phyloP scores from a whole-genome alignment of 106 monocot genomes.

The Allium fistulosum region DNA sequence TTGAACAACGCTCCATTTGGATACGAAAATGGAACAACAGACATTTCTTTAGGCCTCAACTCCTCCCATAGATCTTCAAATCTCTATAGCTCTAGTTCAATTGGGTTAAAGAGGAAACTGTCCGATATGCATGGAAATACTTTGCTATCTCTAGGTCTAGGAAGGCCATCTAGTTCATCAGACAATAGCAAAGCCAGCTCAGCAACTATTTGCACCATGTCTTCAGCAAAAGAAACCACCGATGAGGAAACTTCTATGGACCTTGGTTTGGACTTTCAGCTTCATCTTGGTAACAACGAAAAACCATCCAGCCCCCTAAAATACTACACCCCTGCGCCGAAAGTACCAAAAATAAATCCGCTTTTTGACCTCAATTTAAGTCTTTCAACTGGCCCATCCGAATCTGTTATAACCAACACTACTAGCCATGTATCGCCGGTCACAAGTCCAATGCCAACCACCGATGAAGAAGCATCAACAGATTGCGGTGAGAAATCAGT shows the following conservation, averaged over 20 bases:
- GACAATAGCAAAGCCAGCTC: constrained; percentile 55
- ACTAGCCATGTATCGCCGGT: not conserved
- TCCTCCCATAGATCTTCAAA: constrained; percentile 10
- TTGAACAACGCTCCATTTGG: constrained; percentile 8
- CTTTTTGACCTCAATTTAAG: constrained; percentile 37
- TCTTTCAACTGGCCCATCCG: constrained; percentile 39
- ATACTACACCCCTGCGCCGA: not conserved
- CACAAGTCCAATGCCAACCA: constrained; percentile 13
- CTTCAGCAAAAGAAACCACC: constrained; percentile 28
- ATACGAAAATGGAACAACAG: constrained; percentile 14
- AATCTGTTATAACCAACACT: constrained; percentile 30
- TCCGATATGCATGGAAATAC: constrained; percentile 12
- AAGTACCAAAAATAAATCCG: not conserved
- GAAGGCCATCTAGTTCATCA: constrained; percentile 28
- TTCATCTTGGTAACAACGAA: constrained; percentile 21
- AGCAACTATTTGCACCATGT: constrained; percentile 27
- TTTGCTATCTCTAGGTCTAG: constrained; percentile 27
- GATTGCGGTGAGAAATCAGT: too few relatives aligned
- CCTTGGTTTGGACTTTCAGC: constrained; percentile 38
- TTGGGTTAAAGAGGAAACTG: constrained; percentile 39
- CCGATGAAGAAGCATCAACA: constrained; percentile 13
- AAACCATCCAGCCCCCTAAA: not conserved
- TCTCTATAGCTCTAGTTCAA: constrained; percentile 2
- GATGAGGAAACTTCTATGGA: constrained; percentile 41
- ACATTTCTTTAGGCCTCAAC: constrained; percentile 22